phyloP scores from a whole-genome alignment of 2,329 filamentous ascomycete genomes.

The Pleochaeta shiraiana region DNA sequence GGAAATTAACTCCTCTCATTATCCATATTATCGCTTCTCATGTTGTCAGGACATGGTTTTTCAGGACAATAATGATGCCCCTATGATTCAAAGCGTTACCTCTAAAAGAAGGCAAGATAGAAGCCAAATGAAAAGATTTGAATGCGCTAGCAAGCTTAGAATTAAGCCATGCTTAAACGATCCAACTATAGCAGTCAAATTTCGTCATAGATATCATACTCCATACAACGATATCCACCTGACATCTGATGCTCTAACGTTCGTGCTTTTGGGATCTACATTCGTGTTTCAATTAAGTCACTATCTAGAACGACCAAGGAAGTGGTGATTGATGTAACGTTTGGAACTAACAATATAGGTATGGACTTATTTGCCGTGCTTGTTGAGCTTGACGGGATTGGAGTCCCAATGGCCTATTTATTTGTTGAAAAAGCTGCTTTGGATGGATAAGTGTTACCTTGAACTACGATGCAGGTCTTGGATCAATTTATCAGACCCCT shows the following conservation, averaged over 20 bases:
- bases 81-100: background rate
- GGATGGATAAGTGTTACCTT: background rate
- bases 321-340: background rate
- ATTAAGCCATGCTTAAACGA: background rate
- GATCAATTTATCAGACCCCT: background rate
- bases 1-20: too few relatives aligned
- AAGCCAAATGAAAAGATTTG: background rate
- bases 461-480: background rate
- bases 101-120: background rate
- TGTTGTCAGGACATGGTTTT: background rate
- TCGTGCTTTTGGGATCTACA: background rate
- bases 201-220: background rate
- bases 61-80: background rate
- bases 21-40: background rate
- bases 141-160: background rate
- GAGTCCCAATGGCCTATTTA: background rate
- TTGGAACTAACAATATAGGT: background rate
- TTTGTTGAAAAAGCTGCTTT: background rate
- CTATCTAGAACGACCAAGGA: background rate
- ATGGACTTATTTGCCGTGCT: background rate
- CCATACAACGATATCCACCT: background rate
- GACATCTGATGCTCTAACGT: background rate
- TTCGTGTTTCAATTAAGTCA: background rate
- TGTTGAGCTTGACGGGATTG: background rate
- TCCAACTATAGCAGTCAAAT: background rate